Evolutionary conservation across 2,329 filamentous ascomycete genomes (phyloP), one percentile per base, ranked within the genome.

Genomic region (Fusarium virguliforme): DNA sequence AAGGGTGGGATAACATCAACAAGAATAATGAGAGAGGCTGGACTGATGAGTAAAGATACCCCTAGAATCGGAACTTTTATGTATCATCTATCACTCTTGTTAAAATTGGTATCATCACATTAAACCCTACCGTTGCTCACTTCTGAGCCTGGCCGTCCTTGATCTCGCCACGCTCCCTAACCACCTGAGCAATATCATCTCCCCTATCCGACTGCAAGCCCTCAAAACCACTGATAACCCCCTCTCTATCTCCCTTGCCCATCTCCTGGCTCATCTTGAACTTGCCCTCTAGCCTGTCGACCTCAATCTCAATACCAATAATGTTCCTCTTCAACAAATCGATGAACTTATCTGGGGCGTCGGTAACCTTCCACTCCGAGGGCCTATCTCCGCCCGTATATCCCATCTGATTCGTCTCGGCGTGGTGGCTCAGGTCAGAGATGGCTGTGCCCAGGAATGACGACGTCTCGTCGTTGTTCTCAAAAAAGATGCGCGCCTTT

Each of bases 221-320:
- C 48, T 80, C 77, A 67, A 92, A 90, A 0, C 90, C 90, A 1
- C 85, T 71, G 2, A 89, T 78, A 2, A 91, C 84, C 0, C 90
- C 90, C 9, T 86, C 77, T 0, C 84, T 76, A 74, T 91, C 89
- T 0, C 83, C 87, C 1, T 77, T 66, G 0, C 75, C 62, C 81
- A 84, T 81, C 72, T 91, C 89, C 79, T 91, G 89, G 67, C 87
- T 90, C 89, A 90, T 89, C 81, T 91, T 91, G 67, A 87, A 89
- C 79, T 90, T 90, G 4, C 89, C 89, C 55, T 86, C 85, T 18
- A 91, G 75, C 18, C 83, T 76, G 0, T 84, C 82, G 51, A 91
- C 83, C 35, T 80, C 77, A 41, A 91, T 87, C 76, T 91, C 87
- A 18, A 91, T 84, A 0, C 89, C 89, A 15, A 90, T 84, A 59